These are phyloP conservation scores for Plantago coronopus DNA, from an alignment of 305 asterid genomes.

Conservation along the genomic window DNA sequence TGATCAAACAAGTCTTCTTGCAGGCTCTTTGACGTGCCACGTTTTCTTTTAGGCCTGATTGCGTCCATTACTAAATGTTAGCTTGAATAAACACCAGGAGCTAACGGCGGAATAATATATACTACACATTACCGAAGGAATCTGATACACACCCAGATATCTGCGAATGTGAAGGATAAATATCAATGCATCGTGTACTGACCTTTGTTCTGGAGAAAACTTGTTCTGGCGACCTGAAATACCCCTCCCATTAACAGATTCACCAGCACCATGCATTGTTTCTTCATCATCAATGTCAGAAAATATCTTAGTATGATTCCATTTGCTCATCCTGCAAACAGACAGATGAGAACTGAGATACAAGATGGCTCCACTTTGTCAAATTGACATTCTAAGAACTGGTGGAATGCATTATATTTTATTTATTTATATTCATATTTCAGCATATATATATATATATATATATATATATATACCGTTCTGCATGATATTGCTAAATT, in stretches of 20 bases:
- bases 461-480: too few relatives aligned
- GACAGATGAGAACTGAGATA: conserved; percentile 3
- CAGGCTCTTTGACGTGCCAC: conserved; percentile 57
- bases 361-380: too few relatives aligned
- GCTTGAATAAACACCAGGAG: conserved; percentile 4
- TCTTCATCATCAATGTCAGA: conserved; percentile 75
- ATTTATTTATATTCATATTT: too few relatives aligned
- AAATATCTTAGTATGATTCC: conserved; percentile 89
- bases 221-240: conserved; percentile 44
- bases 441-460: too few relatives aligned
- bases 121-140: too few relatives aligned
- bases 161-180: background rate
- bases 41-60: conserved; percentile 60
- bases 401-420: too few relatives aligned
- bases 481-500: too few relatives aligned
- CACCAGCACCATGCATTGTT: conserved; percentile 51
- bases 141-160: too few relatives aligned
- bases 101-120: too few relatives aligned
- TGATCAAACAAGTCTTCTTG: conserved; percentile 82
- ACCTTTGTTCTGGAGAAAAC: conserved; percentile 47
- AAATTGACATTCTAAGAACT: too few relatives aligned
- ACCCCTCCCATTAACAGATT: conserved; percentile 36
- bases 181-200: conserved; percentile 31
- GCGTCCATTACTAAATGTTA: conserved; percentile 3
- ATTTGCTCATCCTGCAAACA: conserved; percentile 61